Base-by-base conservation (phyloP, 768 basidiomycete genomes). In the Lentinula detonsa region DNA sequence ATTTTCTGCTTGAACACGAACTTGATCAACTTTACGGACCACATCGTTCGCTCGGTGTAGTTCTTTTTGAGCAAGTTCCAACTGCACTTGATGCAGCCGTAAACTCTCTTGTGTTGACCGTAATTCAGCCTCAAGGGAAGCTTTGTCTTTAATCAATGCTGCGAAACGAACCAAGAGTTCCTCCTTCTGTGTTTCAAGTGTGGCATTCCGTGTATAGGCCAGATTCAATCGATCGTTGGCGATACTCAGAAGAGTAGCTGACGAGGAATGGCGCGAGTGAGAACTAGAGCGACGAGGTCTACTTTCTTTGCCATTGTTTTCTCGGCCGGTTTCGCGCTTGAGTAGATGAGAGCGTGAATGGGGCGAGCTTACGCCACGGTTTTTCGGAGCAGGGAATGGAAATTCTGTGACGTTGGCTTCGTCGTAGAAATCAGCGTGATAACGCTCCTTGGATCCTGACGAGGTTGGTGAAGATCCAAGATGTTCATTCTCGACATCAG, bases 221-320 rank as follows among this genome's bases (percentile, higher is more conserved):
- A 39, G 33, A 13, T 43, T 45, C 18, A 60, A 33, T 37, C 39
- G 49, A n/a, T 60, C 59, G 59, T 60, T 60, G 13, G 59, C 50
- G 7, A 60, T 10, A 4, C 42, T 50, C 2, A 60, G 50, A 21
- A 52, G 50, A 16, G 35, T 33, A 31, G 46, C 16, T 8, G 57
- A 59, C n/a, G 57, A 59, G 11, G 57, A 59, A 11, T 31, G 28
- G 31, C 57, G 57, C 16, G 57, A 59, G 21, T 59, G 57, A 33
- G 55, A 56, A 45, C 55, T 56, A 3, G 55, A 56, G 21, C 55
- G 55, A 43, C 55, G 55, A 56, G 37, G 55, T 43, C 55, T 21
- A 43, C 23, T 42, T 15, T 56, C 55, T 39, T 43, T 40, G 5
- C 39, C 53, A 21, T 18, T 40, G 18, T 33, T 23, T 15, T 51